Evolutionary conservation across 164 flowering plant genomes (phyloP).

Genomic region (Aristolochia fimbriata): DNA sequence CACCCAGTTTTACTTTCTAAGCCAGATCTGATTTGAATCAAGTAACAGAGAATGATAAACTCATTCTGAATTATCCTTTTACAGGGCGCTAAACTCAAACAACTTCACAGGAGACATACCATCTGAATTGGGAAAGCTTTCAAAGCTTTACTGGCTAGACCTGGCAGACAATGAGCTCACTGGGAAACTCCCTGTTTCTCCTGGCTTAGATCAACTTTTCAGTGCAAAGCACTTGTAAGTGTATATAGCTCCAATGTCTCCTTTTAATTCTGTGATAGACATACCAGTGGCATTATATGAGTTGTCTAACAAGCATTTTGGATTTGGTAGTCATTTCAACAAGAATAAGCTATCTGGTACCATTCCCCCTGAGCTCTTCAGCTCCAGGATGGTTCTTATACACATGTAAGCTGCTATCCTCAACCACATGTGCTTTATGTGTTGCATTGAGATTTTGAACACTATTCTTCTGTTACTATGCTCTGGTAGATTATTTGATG

Average conservation of each 20-base stretch:
- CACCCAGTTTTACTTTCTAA: background rate
- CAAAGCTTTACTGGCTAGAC: slow-evolving; percentile 85
- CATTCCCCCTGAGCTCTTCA: slow-evolving; percentile 63
- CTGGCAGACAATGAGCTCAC: slow-evolving; percentile 75
- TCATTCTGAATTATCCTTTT: background rate
- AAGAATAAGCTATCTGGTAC: slow-evolving; percentile 74
- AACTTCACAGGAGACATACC: slow-evolving; percentile 73
- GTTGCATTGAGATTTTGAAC: background rate
- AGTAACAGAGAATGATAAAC: background rate
- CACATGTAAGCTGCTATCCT: slow-evolving; percentile 54
- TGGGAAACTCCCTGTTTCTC: slow-evolving; percentile 74
- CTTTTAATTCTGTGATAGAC: background rate
- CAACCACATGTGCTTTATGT: background rate
- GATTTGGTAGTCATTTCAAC: slow-evolving; percentile 71
- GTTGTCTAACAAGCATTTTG: background rate
- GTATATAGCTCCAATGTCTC: background rate
- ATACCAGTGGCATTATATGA: too few relatives aligned
- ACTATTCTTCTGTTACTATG: background rate
- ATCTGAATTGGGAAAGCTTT: slow-evolving; percentile 63
- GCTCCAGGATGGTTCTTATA: slow-evolving; percentile 62
- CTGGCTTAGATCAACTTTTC: slow-evolving; percentile 71
- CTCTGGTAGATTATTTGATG: slow-evolving; percentile 61
- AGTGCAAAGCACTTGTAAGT: slow-evolving; percentile 79
- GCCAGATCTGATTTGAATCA: background rate
- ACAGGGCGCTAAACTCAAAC: slow-evolving; percentile 86